A percentile compares a stretch with the other conserved stretches of the same genome.
Conservation (phyloP, 2,329 filamentous ascomycete species). For the Diaporthe caulivora region DNA sequence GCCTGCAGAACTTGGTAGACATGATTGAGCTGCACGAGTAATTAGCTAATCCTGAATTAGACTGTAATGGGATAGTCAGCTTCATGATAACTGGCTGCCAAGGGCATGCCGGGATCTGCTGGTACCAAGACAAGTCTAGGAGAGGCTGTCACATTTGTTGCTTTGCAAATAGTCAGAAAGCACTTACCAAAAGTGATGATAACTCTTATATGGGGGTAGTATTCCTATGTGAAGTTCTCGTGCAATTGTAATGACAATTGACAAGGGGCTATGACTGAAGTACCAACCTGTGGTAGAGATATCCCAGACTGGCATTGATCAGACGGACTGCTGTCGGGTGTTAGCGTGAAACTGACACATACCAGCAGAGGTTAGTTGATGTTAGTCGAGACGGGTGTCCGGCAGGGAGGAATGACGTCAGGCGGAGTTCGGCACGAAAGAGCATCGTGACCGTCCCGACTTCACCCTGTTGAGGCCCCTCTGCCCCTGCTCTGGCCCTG, state of each 20-base stretch:
- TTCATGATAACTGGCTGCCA: not conserved
- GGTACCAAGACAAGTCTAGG: not conserved
- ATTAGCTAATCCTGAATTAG: not conserved
- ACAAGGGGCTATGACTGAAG: too few relatives aligned
- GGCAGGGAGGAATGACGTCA: conserved; percentile 22
- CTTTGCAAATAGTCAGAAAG: too few relatives aligned
- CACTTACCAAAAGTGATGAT: too few relatives aligned
- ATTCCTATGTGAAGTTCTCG: too few relatives aligned
- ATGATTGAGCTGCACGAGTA: not conserved
- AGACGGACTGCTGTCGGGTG: not conserved
- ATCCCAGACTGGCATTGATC: not conserved
- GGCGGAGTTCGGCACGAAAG: conserved; percentile 9
- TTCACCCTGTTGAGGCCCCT: not conserved
- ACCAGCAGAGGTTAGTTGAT: not conserved
- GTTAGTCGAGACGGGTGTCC: conserved; percentile 15
- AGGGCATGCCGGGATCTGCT: not conserved
- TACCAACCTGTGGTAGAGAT: too few relatives aligned
- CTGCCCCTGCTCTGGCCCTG: conserved; percentile 3
- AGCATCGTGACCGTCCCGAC: conserved; percentile 1
- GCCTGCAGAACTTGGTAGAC: not conserved
- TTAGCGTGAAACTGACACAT: conserved; percentile 21
- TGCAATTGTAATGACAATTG: too few relatives aligned
- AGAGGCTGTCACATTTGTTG: too few relatives aligned
- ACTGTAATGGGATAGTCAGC: not conserved
- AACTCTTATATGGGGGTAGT: too few relatives aligned